Conservation (phyloP, 768 basidiomycete species). For the Chalciporus chontae region DNA sequence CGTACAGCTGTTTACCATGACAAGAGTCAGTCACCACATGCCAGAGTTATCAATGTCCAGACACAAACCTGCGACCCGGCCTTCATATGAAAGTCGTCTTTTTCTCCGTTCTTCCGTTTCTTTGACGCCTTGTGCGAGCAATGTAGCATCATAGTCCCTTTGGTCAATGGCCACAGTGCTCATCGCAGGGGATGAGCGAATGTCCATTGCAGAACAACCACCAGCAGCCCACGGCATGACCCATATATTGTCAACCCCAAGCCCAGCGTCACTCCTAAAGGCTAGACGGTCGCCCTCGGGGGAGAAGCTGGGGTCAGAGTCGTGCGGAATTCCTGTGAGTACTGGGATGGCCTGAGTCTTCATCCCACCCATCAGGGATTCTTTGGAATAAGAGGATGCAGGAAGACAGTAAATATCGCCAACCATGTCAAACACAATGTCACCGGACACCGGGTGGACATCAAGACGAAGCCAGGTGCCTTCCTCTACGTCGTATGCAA, state of each 20-base stretch:
- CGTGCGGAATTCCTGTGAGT: constrained; percentile 61
- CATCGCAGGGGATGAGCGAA: constrained; percentile 37
- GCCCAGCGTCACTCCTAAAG: constrained; percentile 68
- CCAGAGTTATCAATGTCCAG: background rate
- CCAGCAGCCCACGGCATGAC: constrained; percentile 50
- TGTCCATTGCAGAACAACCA: constrained; percentile 60
- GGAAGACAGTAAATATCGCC: constrained; percentile 74
- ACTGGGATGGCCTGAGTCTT: constrained; percentile 53
- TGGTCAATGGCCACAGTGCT: constrained; percentile 35
- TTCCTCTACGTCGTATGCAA: constrained; percentile 66
- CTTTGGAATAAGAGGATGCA: constrained; percentile 33
- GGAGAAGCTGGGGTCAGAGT: constrained; percentile 72
- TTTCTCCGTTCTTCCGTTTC: constrained; percentile 48
- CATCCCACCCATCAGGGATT: constrained; percentile 20
- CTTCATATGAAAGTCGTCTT: constrained; percentile 54
- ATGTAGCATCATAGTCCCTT: constrained; percentile 41
- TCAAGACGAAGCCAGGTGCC: constrained; percentile 77
- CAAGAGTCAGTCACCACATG: constrained; percentile 2
- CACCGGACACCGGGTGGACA: constrained; percentile 65
- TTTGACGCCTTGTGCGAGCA: constrained; percentile 46
- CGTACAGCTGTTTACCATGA: constrained; percentile 32
- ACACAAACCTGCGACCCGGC: constrained; percentile 43
- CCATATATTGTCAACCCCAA: constrained; percentile 78
- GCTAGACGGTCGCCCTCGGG: constrained; percentile 61
- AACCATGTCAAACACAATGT: constrained; percentile 72